A percentile compares a stretch with the other conserved stretches of the same genome.
Evolutionary conservation across 2,329 filamentous ascomycete species (phyloP).

Genomic region (Polytolypa hystricis): DNA sequence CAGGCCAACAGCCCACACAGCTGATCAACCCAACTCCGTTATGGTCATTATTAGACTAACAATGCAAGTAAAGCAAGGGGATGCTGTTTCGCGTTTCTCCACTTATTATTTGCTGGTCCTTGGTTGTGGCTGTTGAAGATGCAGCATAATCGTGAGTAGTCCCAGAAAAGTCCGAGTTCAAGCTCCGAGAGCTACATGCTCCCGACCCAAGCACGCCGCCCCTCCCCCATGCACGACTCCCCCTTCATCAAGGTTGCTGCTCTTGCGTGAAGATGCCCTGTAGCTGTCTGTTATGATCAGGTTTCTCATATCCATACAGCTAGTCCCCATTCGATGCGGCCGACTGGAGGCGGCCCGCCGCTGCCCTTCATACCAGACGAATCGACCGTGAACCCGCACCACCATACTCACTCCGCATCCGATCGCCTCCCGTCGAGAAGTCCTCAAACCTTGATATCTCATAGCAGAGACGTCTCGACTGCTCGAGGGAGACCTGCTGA

Average conservation of each 20-base stretch:
- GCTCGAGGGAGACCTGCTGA: slow-evolving; percentile 32
- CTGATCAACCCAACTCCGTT: no score
- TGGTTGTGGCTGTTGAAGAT: slow-evolving; percentile 7
- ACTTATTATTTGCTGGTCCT: no score
- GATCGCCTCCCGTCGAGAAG: slow-evolving; percentile 29
- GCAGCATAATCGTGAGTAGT: slow-evolving; percentile 10
- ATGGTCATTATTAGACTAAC: no score
- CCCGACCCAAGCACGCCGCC: neutral
- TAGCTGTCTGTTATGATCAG: slow-evolving; percentile 1
- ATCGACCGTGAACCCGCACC: slow-evolving; percentile 25
- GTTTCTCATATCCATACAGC: slow-evolving; percentile 15
- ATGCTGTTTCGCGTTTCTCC: no score
- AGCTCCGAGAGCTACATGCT: neutral
- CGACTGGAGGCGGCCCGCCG: slow-evolving; percentile 28
- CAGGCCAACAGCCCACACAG: no score
- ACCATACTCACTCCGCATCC: slow-evolving; percentile 26
- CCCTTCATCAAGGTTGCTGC: slow-evolving; percentile 10
- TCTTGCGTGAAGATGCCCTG: slow-evolving; percentile 11
- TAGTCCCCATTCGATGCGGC: slow-evolving; percentile 28
- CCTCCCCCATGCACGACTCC: neutral
- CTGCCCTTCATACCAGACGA: slow-evolving; percentile 34
- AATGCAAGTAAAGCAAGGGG: no score
- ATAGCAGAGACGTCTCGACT: slow-evolving; percentile 34
- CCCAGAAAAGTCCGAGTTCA: neutral
- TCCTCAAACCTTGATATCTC: slow-evolving; percentile 27